A percentile compares a stretch with the other conserved stretches of the same genome.
Evolutionary conservation across 2,329 filamentous ascomycete genomes (phyloP).

Genomic region (Alternaria sp.): DNA sequence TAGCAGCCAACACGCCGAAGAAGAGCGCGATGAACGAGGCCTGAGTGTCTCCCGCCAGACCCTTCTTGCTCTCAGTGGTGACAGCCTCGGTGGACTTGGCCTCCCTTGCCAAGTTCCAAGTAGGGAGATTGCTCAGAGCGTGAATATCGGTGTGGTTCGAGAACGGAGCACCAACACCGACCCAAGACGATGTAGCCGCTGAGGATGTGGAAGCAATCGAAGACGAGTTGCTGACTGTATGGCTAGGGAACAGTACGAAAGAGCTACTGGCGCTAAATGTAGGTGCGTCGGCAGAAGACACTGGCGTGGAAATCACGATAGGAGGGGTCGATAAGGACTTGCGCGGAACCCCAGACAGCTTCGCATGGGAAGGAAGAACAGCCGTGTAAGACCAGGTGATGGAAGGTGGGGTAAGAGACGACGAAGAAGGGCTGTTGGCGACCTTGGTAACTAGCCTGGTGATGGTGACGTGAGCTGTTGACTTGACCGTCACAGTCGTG

Average conservation of each 20-base stretch:
- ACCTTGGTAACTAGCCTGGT: slow-evolving; percentile 4
- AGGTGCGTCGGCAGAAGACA: background rate
- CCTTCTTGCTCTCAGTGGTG: slow-evolving; percentile 6
- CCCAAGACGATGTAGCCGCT: background rate
- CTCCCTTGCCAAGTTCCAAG: slow-evolving; percentile 17
- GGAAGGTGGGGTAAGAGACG: background rate
- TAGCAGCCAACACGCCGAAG: slow-evolving; percentile 16
- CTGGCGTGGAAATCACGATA: background rate
- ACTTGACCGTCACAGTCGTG: slow-evolving; percentile 29
- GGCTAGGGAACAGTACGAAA: slow-evolving; percentile 1
- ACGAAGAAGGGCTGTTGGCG: background rate
- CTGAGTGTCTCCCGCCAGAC: slow-evolving; percentile 11
- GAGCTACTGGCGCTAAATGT: background rate
- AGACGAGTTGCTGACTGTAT: slow-evolving; percentile 8
- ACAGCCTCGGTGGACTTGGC: slow-evolving; percentile 3
- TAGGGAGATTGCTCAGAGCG: slow-evolving; percentile 15
- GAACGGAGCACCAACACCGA: background rate
- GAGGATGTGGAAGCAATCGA: background rate
- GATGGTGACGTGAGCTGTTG: slow-evolving; percentile 19
- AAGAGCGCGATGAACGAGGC: slow-evolving; percentile 17
- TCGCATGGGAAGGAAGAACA: background rate
- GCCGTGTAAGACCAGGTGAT: slow-evolving; percentile 11
- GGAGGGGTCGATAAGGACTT: background rate
- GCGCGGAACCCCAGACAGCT: background rate
- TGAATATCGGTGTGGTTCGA: slow-evolving; percentile 10